Conservation (phyloP, 257 asterid species). For the Ilex asprella region DNA sequence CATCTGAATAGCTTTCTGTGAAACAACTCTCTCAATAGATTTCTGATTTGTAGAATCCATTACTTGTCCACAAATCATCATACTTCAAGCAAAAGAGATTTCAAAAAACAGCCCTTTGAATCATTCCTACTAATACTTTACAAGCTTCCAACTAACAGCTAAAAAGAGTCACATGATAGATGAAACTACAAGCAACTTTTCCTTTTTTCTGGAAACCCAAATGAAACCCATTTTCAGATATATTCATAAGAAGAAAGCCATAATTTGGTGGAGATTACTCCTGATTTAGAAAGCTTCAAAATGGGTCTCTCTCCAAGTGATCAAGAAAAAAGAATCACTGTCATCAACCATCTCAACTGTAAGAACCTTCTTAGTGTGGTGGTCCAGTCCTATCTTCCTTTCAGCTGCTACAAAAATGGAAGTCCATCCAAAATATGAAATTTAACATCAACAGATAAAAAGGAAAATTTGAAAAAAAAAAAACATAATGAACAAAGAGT, state of each 20-base stretch:
- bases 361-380: no score
- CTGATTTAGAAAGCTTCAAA: no score
- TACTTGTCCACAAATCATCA: no score
- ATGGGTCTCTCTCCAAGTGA: no score
- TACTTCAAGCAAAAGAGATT: neutral
- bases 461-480: neutral
- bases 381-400: no score
- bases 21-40: constrained; percentile 70
- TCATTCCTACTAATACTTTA: constrained; percentile 1
- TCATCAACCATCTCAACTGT: no score
- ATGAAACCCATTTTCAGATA: no score
- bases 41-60: constrained; percentile 2
- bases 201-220: neutral
- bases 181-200: constrained; percentile 20
- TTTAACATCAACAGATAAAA: constrained; percentile 6
- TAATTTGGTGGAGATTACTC: no score
- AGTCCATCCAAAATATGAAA: no score
- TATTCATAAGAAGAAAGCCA: no score
- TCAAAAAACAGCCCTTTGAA: constrained; percentile 6
- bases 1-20: constrained; percentile 69
- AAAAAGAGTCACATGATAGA: constrained; percentile 39
- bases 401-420: no score
- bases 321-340: no score
- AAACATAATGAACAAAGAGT: neutral
- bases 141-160: constrained; percentile 22